Percentiles rank a stretch among this genome's conserved stretches.
phyloP scores from a whole-genome alignment of 176 grass and related monocot genomes.

The Oryza coarctata region DNA sequence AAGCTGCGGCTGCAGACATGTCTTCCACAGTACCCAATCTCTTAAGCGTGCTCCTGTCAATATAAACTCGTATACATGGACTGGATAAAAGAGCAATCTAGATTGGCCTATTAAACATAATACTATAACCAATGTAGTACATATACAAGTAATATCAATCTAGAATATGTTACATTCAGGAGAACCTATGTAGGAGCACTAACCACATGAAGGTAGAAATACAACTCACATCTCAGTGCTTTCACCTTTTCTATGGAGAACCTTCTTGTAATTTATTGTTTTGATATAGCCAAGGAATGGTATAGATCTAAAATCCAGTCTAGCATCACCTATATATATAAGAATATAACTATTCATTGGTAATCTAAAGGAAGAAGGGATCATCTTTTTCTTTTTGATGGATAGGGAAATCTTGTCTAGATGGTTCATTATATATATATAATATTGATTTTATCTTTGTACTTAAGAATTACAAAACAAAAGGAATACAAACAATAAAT shows the following conservation, averaged over 20 bases:
- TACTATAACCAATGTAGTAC: not conserved
- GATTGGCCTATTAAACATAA: not conserved
- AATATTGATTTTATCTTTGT: not conserved
- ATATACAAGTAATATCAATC: conserved; percentile 1
- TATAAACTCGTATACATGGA: conserved; percentile 26
- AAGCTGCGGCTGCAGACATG: conserved; percentile 72
- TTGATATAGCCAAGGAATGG: not conserved
- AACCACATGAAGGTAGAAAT: not conserved
- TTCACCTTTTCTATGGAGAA: not conserved
- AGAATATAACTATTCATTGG: not conserved
- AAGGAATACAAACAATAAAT: not conserved
- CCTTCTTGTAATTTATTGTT: not conserved
- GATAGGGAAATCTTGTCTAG: not conserved
- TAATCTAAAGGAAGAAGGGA: not conserved
- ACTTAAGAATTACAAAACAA: not conserved
- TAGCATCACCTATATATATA: not conserved
- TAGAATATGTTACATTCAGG: not conserved
- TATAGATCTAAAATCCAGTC: not conserved
- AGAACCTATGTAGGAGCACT: not conserved
- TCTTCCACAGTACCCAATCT: conserved; percentile 77
- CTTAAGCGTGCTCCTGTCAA: conserved; percentile 57
- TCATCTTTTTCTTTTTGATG: not conserved
- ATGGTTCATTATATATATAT: not conserved
- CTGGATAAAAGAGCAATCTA: conserved; percentile 1
- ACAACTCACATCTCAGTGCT: not conserved